Conservation (phyloP, 208 protist species). For the Leishmania major region DNA sequence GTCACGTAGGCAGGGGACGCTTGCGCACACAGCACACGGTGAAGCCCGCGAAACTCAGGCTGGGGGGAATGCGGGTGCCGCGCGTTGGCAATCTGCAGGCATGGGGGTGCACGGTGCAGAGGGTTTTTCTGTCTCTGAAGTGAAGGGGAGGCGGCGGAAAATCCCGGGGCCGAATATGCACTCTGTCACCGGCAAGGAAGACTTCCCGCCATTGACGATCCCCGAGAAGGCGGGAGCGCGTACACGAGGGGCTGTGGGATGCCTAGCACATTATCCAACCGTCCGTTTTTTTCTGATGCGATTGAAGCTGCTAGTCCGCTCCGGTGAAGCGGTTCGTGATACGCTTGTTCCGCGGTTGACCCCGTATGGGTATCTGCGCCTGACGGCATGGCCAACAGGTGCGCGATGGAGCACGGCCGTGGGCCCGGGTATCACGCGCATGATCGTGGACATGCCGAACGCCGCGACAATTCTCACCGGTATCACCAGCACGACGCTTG, state of each 20-base stretch:
- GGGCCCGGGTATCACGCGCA: not conserved
- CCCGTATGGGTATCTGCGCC: not conserved
- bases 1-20: not conserved
- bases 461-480: not conserved
- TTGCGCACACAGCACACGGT: not conserved
- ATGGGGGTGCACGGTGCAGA: not conserved
- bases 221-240: not conserved
- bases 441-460: not conserved
- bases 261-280: not conserved
- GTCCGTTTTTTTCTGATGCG: not conserved
- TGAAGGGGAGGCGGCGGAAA: conserved; percentile 25
- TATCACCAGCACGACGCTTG: not conserved
- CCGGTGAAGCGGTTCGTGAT: not conserved
- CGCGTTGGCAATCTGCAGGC: not conserved
- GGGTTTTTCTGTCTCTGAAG: not conserved
- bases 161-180: conserved; percentile 13
- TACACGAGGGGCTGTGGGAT: not conserved
- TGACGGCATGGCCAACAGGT: conserved; percentile 12
- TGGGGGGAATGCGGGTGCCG: not conserved
- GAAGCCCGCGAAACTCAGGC: not conserved
- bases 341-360: not conserved
- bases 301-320: not conserved
- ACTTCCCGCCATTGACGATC: not conserved
- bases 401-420: conserved; percentile 12
- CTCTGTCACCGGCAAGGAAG: not conserved